Evolutionary conservation across 1,284 basidiomycete genomes (phyloP), one percentile per base, ranked within the genome.

Genomic region (Microbotryomycetes sp.): DNA sequence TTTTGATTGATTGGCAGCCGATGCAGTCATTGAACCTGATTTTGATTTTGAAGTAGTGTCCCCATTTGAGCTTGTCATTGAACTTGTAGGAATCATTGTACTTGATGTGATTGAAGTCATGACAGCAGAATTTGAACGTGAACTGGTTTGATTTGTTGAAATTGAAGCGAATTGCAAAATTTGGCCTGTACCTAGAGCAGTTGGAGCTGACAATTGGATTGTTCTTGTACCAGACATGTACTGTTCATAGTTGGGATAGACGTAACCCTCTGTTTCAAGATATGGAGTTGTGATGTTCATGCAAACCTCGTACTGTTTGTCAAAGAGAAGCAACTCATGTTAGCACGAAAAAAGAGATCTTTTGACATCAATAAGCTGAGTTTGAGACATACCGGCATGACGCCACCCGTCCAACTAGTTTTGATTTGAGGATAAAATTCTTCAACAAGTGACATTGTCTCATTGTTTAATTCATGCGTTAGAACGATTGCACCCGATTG

Each of bases 391-490:
- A 67, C 63, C n/a, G 66, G 63, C 47, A 65, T 56, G 16, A 65
- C 61, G 23, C 66, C 64, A 1, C 60, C 66, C 4, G 59, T 49
- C 49, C 62, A 62, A 4, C 56, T 50, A 15, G 28, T 25, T 52
- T 64, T 45, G 46, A 68, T 68, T 53, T 56, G 42, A 29, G 64
- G 61, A 2, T 60, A 49, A 51, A 54, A 61, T 42, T 52, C 6
- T 29, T 60, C 2, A 26, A 63, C 28, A 26, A 65, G 52, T 3
- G 29, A 54, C 76, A 79, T 78, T 52, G 77, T 77, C 58, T 70
- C 72, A 69, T 75, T 77, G 75, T 74, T 75, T 60, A 79, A 67
- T 71, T 79, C 79, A 72, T 80, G 79, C 23, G 74, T 77, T 49
- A 80, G 73, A 32, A 80, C 77, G 36, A 79, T 74, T 22, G 77